Percentiles rank a stretch among this genome's conserved stretches.
These are phyloP conservation scores for Tripterygium wilfordii DNA, from an alignment of 177 flowering plant genomes.

Conservation along the genomic window DNA sequence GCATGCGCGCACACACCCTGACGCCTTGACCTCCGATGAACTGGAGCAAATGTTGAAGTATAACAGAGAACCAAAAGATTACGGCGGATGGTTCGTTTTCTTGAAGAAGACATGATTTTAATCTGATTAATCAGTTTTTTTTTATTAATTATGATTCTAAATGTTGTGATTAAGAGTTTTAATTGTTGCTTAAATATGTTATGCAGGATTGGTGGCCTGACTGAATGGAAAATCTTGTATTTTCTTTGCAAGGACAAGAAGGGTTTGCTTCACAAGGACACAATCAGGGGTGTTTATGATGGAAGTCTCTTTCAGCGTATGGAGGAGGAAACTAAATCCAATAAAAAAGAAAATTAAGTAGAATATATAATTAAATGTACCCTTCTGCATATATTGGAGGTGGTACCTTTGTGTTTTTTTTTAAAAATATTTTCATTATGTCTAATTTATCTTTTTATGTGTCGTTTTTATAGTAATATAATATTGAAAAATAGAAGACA, in stretches of 20 bases:
- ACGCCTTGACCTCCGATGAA: conserved; percentile 65
- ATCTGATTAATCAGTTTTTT: too few species aligned
- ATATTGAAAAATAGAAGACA: too few species aligned
- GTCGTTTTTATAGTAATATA: too few species aligned
- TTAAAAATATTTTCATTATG: too few species aligned
- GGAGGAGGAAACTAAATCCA: conserved; percentile 33
- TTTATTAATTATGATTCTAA: too few species aligned
- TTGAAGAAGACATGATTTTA: too few species aligned
- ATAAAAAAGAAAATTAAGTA: conserved; percentile 21
- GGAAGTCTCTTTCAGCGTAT: conserved; percentile 55
- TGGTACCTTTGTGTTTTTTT: too few species aligned
- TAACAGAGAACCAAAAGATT: conserved; percentile 65
- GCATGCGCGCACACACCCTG: conserved; percentile 40
- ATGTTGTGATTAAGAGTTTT: too few species aligned
- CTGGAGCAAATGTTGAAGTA: conserved; percentile 49
- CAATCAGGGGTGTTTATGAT: conserved; percentile 50
- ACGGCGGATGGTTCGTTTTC: conserved; percentile 59
- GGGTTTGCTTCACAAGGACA: conserved; percentile 50
- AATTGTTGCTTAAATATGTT: too few species aligned
- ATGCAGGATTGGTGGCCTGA: conserved; percentile 38
- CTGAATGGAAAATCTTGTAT: conserved; percentile 53
- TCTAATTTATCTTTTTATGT: too few species aligned
- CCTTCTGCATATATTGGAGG: too few species aligned
- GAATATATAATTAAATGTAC: too few species aligned
- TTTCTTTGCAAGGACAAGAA: conserved; percentile 47